These are phyloP conservation scores for Asterophora parasitica DNA, from an alignment of 768 basidiomycete species.

Conservation along the genomic window DNA sequence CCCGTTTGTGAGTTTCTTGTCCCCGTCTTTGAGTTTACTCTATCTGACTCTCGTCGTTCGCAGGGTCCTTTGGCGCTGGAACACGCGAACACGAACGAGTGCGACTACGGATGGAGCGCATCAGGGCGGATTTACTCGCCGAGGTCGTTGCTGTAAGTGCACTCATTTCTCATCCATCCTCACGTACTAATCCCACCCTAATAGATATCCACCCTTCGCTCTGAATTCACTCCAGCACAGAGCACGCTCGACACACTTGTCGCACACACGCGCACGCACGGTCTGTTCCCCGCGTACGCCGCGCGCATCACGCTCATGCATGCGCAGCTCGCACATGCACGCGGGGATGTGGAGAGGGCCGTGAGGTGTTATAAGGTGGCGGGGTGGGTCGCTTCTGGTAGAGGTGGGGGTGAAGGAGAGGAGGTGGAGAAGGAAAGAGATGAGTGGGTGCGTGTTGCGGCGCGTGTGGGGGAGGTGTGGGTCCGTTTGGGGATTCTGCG, in stretches of 20 bases:
- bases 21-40: too few relatives aligned
- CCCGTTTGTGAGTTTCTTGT: too few relatives aligned
- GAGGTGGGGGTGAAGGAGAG: neutral
- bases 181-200: neutral
- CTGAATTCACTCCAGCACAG: constrained; percentile 63
- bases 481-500: constrained; percentile 40
- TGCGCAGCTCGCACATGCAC: constrained; percentile 70
- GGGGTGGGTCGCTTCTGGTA: constrained; percentile 35
- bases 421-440: constrained; percentile 22
- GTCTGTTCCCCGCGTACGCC: constrained; percentile 52
- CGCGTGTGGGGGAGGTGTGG: constrained; percentile 47
- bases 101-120: constrained; percentile 35
- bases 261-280: constrained; percentile 55
- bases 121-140: constrained; percentile 68
- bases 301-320: constrained; percentile 64
- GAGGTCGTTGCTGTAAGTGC: constrained; percentile 59
- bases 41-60: too few relatives aligned
- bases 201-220: constrained; percentile 63
- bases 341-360: constrained; percentile 50
- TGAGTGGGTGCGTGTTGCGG: constrained; percentile 42
- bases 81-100: too few relatives aligned
- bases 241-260: constrained; percentile 46
- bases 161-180: neutral
- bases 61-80: too few relatives aligned
- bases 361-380: constrained; percentile 60